Base-by-base conservation (phyloP, 2,329 filamentous ascomycete genomes). In the Exophiala bonariae region DNA sequence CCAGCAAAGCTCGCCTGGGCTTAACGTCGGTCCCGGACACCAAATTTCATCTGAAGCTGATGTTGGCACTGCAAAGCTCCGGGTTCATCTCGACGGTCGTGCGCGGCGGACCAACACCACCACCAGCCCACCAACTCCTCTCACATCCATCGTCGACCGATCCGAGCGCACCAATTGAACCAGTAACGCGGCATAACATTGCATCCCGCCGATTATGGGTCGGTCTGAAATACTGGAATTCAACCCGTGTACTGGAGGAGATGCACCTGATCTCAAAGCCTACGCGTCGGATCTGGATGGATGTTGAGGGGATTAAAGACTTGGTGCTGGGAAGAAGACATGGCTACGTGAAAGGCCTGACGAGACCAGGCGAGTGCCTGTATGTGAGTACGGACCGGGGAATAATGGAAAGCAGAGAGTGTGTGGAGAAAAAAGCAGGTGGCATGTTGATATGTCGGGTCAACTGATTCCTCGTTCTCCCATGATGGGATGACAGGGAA, bases 151-250 rank as follows among this genome's bases (percentile, higher is more conserved):
- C 68, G 3, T 62, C 63, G n/a, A 66, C 65, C 32, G 65, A 69
- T 34, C 63, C 69, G 50, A 41, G 59, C 56, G 47, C 64, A 52
- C 58, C 60, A 38, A 41, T 69, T 26, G 74, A 81, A 58, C 74
- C 73, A 11, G 76, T 88, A 47, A 89, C 85, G 38, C 74, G 76
- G 52, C 75, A 74, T 60, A 96, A 95, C 69, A 81, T 89, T 30
- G 80, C 89, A 3, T 78, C 75, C 31, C 79, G 88, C 63, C 78
- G 91, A 50, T 73, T 96, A 57, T 96, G 91, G 91, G 70, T 96
- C 10, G 89, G 89, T 1, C 73, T 96, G 61, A 96, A 96, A 73
- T 96, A 96, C 78, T 88, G 81, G 81, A 83, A 90, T 58, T 86
- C 86, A 63, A 77, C 84, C 67, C 89, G 91, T 4, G 89, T 96